Conservation (phyloP, 768 basidiomycete species). For the Kwoniella botswanensis region DNA sequence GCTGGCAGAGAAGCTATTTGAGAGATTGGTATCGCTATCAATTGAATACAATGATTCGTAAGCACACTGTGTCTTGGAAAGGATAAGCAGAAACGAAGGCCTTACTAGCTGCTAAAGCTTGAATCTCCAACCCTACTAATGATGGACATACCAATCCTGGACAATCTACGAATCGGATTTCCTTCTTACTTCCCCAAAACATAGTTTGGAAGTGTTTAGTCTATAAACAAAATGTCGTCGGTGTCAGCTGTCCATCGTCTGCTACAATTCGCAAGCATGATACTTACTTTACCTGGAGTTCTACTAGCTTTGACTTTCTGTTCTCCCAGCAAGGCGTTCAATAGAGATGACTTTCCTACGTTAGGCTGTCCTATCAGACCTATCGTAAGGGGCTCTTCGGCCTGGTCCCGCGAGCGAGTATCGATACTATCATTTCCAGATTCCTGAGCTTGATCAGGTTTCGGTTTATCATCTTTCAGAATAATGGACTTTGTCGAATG, state of each 20-base stretch:
- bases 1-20: conserved; percentile 70
- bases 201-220: conserved; percentile 99
- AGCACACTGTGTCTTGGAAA: too few relatives aligned
- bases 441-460: background rate
- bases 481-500: background rate
- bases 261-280: too few relatives aligned
- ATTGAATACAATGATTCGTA: too few relatives aligned
- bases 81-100: background rate
- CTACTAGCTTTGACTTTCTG: conserved; percentile 73
- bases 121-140: conserved; percentile 48
- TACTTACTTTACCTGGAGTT: conserved; percentile 56
- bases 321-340: conserved; percentile 92
- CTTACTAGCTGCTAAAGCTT: conserved; percentile 55
- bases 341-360: conserved; percentile 97
- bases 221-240: conserved; percentile 59
- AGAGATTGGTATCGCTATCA: conserved; percentile 77
- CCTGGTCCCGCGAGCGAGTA: conserved; percentile 50
- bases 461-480: background rate
- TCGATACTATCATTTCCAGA: conserved; percentile 40
- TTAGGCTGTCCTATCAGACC: conserved; percentile 95
- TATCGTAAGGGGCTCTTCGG: conserved; percentile 66
- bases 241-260: background rate
- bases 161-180: conserved; percentile 90
- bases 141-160: conserved; percentile 93
- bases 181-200: conserved; percentile 71